A percentile compares a stretch with the other conserved stretches of the same genome.
Evolutionary conservation across 257 asterid genomes (phyloP).

Genomic region (Solanum piurae): DNA sequence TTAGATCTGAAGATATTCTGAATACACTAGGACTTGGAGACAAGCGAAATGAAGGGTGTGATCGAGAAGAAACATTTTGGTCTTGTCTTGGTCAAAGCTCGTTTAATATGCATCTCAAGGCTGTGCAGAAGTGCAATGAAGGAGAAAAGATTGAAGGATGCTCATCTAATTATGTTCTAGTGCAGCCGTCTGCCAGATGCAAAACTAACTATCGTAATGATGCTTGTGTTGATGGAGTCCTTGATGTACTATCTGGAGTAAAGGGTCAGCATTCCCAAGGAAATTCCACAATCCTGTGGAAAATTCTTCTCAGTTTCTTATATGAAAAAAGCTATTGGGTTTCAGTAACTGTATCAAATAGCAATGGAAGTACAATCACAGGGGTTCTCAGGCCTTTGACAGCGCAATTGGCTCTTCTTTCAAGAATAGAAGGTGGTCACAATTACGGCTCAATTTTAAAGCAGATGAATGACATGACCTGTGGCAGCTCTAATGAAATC

Average conservation of each 20-base stretch:
- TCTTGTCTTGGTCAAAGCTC: slow-evolving; percentile 26
- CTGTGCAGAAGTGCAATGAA: slow-evolving; percentile 31
- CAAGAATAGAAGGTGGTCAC: slow-evolving; percentile 16
- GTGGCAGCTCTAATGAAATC: slow-evolving; percentile 10
- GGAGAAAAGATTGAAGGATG: slow-evolving; percentile 17
- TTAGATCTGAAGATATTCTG: slow-evolving; percentile 17
- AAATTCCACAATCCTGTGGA: slow-evolving; percentile 56
- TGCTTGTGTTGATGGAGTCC: slow-evolving; percentile 44
- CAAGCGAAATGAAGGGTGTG: slow-evolving; percentile 15
- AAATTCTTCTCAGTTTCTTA: slow-evolving; percentile 69
- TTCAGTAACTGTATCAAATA: slow-evolving; percentile 41
- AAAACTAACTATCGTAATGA: slow-evolving; percentile 21
- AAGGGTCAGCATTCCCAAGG: slow-evolving; percentile 18
- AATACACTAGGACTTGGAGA: slow-evolving; percentile 23
- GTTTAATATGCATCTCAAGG: slow-evolving; percentile 46
- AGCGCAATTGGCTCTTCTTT: slow-evolving; percentile 46
- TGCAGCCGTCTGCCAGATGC: slow-evolving; percentile 34
- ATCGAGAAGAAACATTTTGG: slow-evolving; percentile 16
- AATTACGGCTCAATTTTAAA: slow-evolving; percentile 6
- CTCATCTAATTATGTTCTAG: slow-evolving; percentile 34
- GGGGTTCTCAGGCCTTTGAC: slow-evolving; percentile 70
- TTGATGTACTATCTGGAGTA: slow-evolving; percentile 50
- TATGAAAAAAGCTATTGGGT: slow-evolving; percentile 52
- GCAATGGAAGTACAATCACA: slow-evolving; percentile 28
- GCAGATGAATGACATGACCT: background rate